Conservation (phyloP, 1,284 basidiomycete genomes). For the Rhizoctonia solani region DNA sequence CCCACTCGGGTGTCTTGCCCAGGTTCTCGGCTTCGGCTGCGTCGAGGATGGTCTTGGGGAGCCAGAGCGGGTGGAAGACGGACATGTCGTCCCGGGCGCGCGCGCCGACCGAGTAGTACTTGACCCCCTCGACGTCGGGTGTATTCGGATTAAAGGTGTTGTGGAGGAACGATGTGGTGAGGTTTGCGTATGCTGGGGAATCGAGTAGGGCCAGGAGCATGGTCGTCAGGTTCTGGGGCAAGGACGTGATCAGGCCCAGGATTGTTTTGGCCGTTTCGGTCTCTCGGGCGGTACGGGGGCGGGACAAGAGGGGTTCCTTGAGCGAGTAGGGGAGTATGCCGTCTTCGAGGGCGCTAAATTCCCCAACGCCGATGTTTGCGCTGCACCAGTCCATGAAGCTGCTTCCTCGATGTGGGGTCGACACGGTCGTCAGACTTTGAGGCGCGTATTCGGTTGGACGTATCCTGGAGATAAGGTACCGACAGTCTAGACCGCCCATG, state of each 20-base stretch:
- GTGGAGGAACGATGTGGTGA: slow-evolving; percentile 85
- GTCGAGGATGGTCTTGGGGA: slow-evolving; percentile 93
- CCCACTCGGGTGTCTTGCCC: slow-evolving; percentile 22
- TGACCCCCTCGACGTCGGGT: slow-evolving; percentile 79
- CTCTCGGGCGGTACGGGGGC: slow-evolving; percentile 41
- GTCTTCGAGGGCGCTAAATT: slow-evolving; percentile 45
- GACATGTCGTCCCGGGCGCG: slow-evolving; percentile 66
- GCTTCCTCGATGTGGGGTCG: slow-evolving; percentile 93
- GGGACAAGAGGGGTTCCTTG: slow-evolving; percentile 52
- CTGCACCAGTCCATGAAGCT: slow-evolving; percentile 99
- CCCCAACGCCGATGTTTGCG: slow-evolving; percentile 85
- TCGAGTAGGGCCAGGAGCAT: slow-evolving; percentile 92
- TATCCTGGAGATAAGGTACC: slow-evolving; percentile 87
- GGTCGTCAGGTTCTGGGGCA: slow-evolving; percentile 82
- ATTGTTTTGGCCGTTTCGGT: slow-evolving; percentile 41
- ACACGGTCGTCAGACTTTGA: slow-evolving; percentile 85
- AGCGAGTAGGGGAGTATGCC: slow-evolving; percentile 51
- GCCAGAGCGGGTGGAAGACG: slow-evolving; percentile 94
- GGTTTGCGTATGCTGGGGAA: slow-evolving; percentile 95
- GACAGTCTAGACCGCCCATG: slow-evolving; percentile 96
- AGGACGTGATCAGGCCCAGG: slow-evolving; percentile 52
- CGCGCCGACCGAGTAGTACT: slow-evolving; percentile 91
- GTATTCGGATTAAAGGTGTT: slow-evolving; percentile 90
- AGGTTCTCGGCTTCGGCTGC: slow-evolving; percentile 58
- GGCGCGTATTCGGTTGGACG: slow-evolving; percentile 84